phyloP scores from a whole-genome alignment of 345 rosid species.

The Citrus glauca region DNA sequence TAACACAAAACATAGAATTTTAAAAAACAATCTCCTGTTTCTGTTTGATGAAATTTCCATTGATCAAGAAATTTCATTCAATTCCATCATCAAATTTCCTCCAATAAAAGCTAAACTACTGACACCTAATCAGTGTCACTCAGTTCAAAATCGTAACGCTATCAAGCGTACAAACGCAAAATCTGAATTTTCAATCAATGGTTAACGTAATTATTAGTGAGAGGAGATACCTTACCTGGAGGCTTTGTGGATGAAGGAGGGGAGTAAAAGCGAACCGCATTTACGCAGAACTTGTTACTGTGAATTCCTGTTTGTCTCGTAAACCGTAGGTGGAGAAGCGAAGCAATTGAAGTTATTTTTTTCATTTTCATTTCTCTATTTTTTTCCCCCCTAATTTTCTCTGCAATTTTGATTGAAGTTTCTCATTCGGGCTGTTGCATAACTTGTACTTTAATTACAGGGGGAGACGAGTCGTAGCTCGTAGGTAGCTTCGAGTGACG shows the following conservation, averaged over 20 bases:
- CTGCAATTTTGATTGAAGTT: neutral
- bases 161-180: neutral
- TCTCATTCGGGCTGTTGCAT: too few species aligned
- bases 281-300: neutral
- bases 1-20: neutral
- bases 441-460: neutral
- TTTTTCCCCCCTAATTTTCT: neutral
- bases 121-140: neutral
- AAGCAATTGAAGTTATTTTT: neutral
- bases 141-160: neutral
- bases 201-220: neutral
- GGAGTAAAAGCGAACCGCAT: neutral
- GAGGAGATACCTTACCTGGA: neutral
- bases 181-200: neutral
- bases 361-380: neutral
- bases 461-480: neutral
- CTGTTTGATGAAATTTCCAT: neutral
- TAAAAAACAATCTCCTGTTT: neutral
- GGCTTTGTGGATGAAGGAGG: neutral
- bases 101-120: neutral
- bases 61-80: neutral
- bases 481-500: neutral
- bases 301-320: neutral
- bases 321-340: neutral
- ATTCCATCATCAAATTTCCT: neutral